These are phyloP conservation scores for Phyllosticta paracitricarpa DNA, from an alignment of 2,329 filamentous ascomycete genomes.

Conservation along the genomic window DNA sequence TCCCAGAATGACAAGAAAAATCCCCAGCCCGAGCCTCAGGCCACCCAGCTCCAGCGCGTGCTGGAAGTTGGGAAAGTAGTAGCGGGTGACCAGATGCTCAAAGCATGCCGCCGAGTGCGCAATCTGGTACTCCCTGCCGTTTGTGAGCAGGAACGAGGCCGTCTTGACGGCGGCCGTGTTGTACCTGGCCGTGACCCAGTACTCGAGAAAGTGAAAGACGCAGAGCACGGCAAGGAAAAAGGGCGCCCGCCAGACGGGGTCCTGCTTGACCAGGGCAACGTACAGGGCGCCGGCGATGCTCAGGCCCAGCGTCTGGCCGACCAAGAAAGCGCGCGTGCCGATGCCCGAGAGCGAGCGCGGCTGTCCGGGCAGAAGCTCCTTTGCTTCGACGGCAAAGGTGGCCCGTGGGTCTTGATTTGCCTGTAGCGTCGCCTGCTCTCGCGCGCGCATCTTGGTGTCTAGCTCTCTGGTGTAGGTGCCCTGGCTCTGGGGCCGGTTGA, in stretches of 20 bases:
- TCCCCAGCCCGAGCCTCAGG: slow-evolving; percentile 38
- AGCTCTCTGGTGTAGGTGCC: slow-evolving; percentile 20
- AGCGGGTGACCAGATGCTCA: slow-evolving; percentile 57
- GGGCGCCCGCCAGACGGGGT: slow-evolving; percentile 47
- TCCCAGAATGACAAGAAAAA: slow-evolving; percentile 56
- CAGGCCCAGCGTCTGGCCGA: slow-evolving; percentile 29
- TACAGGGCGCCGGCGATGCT: slow-evolving; percentile 22
- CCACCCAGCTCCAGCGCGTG: slow-evolving; percentile 33
- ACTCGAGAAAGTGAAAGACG: slow-evolving; percentile 92
- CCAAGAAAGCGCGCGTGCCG: slow-evolving; percentile 34
- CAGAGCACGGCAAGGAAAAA: slow-evolving; percentile 60
- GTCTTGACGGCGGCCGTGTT: slow-evolving; percentile 67
- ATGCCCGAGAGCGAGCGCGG: slow-evolving; percentile 38
- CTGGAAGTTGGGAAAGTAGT: slow-evolving; percentile 44
- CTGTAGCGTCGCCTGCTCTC: slow-evolving; percentile 16
- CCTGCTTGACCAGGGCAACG: slow-evolving; percentile 21
- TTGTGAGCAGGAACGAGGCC: slow-evolving; percentile 73
- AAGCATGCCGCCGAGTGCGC: slow-evolving; percentile 66
- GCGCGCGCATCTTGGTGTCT: slow-evolving; percentile 19
- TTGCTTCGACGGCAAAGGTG: slow-evolving; percentile 1
- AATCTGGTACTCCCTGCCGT: slow-evolving; percentile 74
- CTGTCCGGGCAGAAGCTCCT: slow-evolving; percentile 31
- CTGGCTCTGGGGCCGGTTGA: slow-evolving; percentile 18
- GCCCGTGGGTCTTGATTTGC: not conserved
- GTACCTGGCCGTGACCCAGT: slow-evolving; percentile 75